Evolutionary conservation across 306 rosid genomes (phyloP), one percentile per base, ranked within the genome.

Genomic region (Amphicarpaea edgeworthii): DNA sequence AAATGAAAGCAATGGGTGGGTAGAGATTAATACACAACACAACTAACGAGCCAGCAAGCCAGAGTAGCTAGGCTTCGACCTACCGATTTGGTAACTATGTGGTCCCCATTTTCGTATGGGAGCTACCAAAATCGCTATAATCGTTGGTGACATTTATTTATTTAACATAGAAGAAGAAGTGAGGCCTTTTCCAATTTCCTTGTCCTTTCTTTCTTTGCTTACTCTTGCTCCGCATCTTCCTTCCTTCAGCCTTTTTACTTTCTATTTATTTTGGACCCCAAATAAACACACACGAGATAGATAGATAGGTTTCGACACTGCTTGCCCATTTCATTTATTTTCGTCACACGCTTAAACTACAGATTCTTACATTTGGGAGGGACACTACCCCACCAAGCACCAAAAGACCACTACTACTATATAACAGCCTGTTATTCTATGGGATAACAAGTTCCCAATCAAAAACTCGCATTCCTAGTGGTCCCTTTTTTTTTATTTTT

Each of bases 371-470:
- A 30, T 30, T 30, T 30, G 37, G 37, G 37, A 30, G n/a, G n/a
- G n/a, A n/a, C n/a, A n/a, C n/a, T n/a, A n/a, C 40, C 57, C 65
- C 54, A 65, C 74, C 75, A 55, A 54, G 26, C 74, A 76, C 43
- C 12, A 70, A 70, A 69, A n/a, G 65, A 64, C 86, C 54, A 12
- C 8, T n/a, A 12, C 6, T 0, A 67, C 11, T 15, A 21, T 54
- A n/a, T 47, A 78, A 78, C 87, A 77, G 76, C 76, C 84, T 87
- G 87, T 86, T 83, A 53, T 72, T 51, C 34, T 4, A 50, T 46
- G 53, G 37, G 5, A 30, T 30, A 30, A 30, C 37, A 30, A 30
- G 37, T 30, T 77, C 62, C 86, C 46, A 74, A 72, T 82, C 65
- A 76, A 51, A 75, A 75, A 59, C 66, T 16, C 43, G 16, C 37